These are phyloP conservation scores for Lachnellula occidentalis DNA, from an alignment of 2,329 filamentous ascomycete genomes.

Conservation along the genomic window DNA sequence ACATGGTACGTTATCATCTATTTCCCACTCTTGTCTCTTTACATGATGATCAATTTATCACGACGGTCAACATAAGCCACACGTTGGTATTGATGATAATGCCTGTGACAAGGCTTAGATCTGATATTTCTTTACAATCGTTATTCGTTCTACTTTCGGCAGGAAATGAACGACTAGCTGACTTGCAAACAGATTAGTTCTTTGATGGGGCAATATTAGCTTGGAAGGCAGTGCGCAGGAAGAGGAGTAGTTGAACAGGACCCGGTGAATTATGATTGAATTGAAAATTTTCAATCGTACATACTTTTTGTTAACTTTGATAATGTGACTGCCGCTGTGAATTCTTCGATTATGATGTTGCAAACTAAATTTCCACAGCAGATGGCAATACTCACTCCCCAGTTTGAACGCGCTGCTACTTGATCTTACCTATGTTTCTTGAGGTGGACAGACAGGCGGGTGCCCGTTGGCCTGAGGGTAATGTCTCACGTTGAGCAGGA, in stretches of 20 bases:
- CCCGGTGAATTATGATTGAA: neutral
- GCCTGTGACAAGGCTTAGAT: slow-evolving; percentile 67
- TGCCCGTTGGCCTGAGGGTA: too few species aligned
- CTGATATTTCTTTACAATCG: slow-evolving; percentile 26
- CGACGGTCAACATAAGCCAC: slow-evolving; percentile 82
- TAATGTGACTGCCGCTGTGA: neutral
- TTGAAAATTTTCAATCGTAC: neutral
- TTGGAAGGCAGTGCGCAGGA: too few species aligned
- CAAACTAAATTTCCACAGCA: too few species aligned
- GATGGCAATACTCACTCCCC: too few species aligned
- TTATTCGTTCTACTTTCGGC: neutral
- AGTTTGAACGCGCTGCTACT: too few species aligned
- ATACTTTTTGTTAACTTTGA: neutral
- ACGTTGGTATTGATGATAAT: slow-evolving; percentile 67
- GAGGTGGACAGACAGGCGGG: too few species aligned
- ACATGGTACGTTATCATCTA: slow-evolving; percentile 13
- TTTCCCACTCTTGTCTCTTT: slow-evolving; percentile 26
- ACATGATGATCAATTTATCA: slow-evolving; percentile 73
- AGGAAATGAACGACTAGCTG: neutral
- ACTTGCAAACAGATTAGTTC: neutral
- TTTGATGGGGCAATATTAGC: too few species aligned
- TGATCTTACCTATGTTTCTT: too few species aligned
- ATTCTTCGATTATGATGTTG: too few species aligned
- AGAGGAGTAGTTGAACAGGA: too few species aligned
- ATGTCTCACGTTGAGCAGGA: too few species aligned